Conservation (phyloP, 345 rosid species). For the Kernera saxatilis region DNA sequence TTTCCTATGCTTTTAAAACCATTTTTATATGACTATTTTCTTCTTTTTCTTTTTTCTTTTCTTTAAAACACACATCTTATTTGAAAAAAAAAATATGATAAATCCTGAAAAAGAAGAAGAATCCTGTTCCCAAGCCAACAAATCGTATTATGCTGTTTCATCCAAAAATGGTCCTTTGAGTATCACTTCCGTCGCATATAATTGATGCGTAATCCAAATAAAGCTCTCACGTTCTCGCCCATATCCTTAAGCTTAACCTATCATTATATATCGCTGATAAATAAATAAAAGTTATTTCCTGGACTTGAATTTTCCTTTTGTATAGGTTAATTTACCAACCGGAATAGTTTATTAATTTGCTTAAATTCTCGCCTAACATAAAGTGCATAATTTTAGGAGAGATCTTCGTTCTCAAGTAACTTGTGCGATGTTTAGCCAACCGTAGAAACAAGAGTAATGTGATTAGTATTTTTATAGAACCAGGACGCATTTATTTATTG, state of each 20-base stretch:
- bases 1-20: background rate
- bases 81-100: background rate
- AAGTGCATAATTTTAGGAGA: background rate
- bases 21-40: background rate
- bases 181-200: background rate
- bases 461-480: background rate
- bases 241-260: too few relatives aligned
- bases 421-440: background rate
- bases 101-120: background rate
- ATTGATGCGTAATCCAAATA: background rate
- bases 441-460: background rate
- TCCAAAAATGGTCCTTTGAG: background rate
- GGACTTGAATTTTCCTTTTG: background rate
- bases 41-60: background rate
- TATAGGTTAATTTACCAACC: background rate
- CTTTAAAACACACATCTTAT: background rate
- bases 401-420: background rate
- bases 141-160: background rate
- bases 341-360: background rate
- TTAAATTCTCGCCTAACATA: background rate
- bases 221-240: background rate
- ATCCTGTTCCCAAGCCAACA: constrained; percentile 9
- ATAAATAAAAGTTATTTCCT: too few relatives aligned
- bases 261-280: too few relatives aligned
- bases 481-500: background rate